A percentile compares a stretch with the other conserved stretches of the same genome.
Evolutionary conservation across 1,139 yeast species (phyloP).

Genomic region (Saccharomyces hybrid): DNA sequence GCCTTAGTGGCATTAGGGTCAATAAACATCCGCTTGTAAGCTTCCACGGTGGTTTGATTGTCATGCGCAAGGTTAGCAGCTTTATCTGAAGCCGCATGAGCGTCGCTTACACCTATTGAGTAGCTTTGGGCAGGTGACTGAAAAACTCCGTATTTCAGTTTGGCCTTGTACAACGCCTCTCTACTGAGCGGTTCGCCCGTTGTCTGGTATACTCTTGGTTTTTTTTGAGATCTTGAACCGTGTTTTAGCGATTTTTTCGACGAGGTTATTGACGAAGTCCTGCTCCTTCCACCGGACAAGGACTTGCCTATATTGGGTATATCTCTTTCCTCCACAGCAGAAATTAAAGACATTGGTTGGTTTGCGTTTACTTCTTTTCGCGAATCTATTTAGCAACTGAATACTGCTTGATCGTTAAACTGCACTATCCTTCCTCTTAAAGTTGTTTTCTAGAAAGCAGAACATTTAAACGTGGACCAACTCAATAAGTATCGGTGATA

Average conservation of each 20-base stretch:
- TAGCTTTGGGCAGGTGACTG: constrained; percentile 33
- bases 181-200: constrained; percentile 55
- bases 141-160: constrained; percentile 48
- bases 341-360: constrained; percentile 36
- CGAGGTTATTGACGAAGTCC: not conserved
- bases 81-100: constrained; percentile 52
- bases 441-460: not conserved
- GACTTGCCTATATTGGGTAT: constrained; percentile 8
- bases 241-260: constrained; percentile 9
- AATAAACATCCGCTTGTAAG: constrained; percentile 59
- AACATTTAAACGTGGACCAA: not conserved
- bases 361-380: not conserved
- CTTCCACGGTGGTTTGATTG: constrained; percentile 53
- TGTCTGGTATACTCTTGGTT: constrained; percentile 37
- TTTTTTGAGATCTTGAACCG: not conserved
- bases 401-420: not conserved
- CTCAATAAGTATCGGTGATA: not conserved
- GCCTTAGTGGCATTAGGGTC: constrained; percentile 31
- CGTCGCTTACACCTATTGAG: constrained; percentile 51
- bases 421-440: not conserved
- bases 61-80: constrained; percentile 71
- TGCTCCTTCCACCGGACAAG: constrained; percentile 14
- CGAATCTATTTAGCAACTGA: constrained; percentile 1
- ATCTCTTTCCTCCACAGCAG: constrained; percentile 28
- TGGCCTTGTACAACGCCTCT: constrained; percentile 66